Evolutionary conservation across 1,284 basidiomycete genomes (phyloP).

Genomic region (Ceratobasidium sp.): DNA sequence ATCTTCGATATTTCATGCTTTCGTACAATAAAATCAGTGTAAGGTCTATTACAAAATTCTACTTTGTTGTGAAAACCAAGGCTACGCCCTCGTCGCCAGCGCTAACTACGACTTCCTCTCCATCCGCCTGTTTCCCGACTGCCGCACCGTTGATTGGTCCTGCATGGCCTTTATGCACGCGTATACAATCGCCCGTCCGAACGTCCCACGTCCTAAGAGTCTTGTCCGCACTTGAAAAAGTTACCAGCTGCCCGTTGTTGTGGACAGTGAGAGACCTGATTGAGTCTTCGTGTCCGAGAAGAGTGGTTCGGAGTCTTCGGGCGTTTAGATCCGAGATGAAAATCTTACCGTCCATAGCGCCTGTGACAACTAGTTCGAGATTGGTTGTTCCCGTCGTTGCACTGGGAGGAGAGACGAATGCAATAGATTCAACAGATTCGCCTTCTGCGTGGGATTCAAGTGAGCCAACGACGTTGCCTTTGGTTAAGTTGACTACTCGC

Average conservation of each 20-base stretch:
- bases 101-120: constrained; percentile 71
- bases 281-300: constrained; percentile 70
- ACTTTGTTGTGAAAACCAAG: constrained; percentile 67
- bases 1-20: too few relatives aligned
- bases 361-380: constrained; percentile 81
- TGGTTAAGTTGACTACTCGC: constrained; percentile 85
- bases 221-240: constrained; percentile 87
- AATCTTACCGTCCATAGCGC: constrained; percentile 92
- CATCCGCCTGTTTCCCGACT: constrained; percentile 66
- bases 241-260: constrained; percentile 75
- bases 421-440: constrained; percentile 90
- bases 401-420: constrained; percentile 65
- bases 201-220: constrained; percentile 94
- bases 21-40: constrained; percentile 12
- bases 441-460: constrained; percentile 88
- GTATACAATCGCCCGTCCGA: constrained; percentile 80
- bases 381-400: constrained; percentile 59
- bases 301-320: constrained; percentile 79
- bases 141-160: constrained; percentile 83
- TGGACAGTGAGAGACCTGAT: constrained; percentile 83
- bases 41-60: not conserved
- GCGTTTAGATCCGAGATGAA: constrained; percentile 94
- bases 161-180: constrained; percentile 85
- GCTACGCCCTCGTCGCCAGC: constrained; percentile 88
- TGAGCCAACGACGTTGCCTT: constrained; percentile 83